Base-by-base conservation (phyloP, 2,329 filamentous ascomycete species). In the Lachnellula occidentalis region DNA sequence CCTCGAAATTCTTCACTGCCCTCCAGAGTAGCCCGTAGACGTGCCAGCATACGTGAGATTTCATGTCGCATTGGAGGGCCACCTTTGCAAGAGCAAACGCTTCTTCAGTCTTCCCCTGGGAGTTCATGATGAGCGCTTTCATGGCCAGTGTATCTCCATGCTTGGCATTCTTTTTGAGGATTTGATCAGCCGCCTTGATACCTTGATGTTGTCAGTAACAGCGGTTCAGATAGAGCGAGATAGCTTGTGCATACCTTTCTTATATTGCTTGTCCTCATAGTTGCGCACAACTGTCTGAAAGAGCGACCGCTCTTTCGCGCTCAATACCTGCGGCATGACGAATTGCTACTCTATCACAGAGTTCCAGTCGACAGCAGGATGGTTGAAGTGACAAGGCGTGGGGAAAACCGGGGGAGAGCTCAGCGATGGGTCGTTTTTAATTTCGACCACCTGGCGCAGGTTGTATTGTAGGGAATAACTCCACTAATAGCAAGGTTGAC, bases 41-140 rank as follows among this genome's bases (percentile, higher is more conserved):
- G 73, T 99, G 95, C 94, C 94, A 99, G 78, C 92, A 97, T 67
- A 99, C 92, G 74, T 97, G 92, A 67, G 92, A 96, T 77, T 95
- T 96, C 92, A 99, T 97, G 71, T 97, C 92, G 67, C 92, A 90
- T 63, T 87, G 91, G 65, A 99, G 79, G 34, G 95, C 94, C 62
- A 91, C 82, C 75, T 96, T 99, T 67, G 89, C 92, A 56, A 99
- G 80, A 45, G 86, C 83, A 71, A 99, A 99, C 0, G 95, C 95
- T 74, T 99, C 94, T 55, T 96, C 90, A 31, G 87, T 86, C 74
- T 95, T 92, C 64, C 91, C 90, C 73, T 92, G 87, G 45, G 88
- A 87, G 72, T 95, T 97, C 73, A 97, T 83, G 64, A 97, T 96
- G 63, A 99, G 79, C 54, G 94, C 92, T 76, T 99, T 99, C 94